Percentiles rank a stretch among this genome's conserved stretches.
phyloP scores from a whole-genome alignment of 2,329 filamentous ascomycete genomes.

The Thelonectria rubi region DNA sequence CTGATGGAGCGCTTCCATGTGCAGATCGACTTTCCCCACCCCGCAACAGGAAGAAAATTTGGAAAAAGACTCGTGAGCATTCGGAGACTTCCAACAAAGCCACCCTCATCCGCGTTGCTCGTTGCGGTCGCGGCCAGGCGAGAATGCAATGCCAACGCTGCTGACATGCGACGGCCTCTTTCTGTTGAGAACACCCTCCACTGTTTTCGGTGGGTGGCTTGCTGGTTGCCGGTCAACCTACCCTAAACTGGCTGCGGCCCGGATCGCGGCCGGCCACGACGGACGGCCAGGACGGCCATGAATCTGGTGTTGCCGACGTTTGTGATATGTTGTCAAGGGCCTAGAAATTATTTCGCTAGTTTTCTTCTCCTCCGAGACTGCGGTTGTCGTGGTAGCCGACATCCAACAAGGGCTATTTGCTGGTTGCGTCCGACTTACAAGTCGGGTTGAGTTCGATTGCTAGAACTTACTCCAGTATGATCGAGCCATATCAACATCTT shows the following conservation, averaged over 20 bases:
- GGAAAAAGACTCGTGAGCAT: not conserved
- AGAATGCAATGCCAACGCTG: not conserved
- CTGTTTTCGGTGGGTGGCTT: slow-evolving; percentile 6
- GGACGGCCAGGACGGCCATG: not conserved
- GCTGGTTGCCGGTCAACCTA: slow-evolving; percentile 7
- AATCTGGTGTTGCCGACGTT: not conserved
- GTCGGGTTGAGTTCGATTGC: not conserved
- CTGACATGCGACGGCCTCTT: not conserved
- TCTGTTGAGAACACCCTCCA: slow-evolving; percentile 9
- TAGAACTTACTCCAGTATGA: not conserved
- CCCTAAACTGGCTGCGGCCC: slow-evolving; percentile 3
- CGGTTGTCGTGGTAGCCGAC: not conserved
- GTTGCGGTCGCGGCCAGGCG: not conserved
- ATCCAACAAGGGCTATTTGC: not conserved
- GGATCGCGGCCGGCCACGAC: not conserved
- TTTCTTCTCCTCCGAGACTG: not conserved
- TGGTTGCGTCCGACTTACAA: not conserved
- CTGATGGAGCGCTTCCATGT: not conserved
- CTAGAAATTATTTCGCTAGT: not conserved
- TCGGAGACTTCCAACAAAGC: not conserved
- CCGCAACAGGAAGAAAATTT: not conserved
- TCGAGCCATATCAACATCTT: too few relatives aligned
- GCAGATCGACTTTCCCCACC: not conserved
- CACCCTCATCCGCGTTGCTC: not conserved
- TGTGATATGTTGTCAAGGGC: not conserved